Evolutionary conservation across 202 grass and related monocot genomes (phyloP).

Genomic region (Panicum hallii): DNA sequence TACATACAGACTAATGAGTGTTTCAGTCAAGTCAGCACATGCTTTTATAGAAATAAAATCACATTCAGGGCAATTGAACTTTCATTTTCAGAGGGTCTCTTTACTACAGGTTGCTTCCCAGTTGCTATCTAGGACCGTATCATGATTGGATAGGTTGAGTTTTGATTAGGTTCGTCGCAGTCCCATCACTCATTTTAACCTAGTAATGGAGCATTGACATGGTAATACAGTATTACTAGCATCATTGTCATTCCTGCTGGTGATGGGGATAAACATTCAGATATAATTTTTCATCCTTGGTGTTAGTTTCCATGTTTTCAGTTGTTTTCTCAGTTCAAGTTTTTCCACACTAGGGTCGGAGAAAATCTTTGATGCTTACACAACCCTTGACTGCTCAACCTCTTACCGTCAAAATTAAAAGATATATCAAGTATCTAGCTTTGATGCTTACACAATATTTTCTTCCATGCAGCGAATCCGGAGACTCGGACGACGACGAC

Average conservation of each 20-base stretch:
- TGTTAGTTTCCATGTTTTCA: constrained; percentile 13
- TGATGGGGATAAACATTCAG: neutral
- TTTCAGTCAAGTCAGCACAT: neutral
- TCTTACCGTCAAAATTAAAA: constrained; percentile 6
- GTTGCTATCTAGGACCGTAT: constrained; percentile 39
- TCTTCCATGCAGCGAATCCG: constrained; percentile 53
- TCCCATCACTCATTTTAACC: constrained; percentile 25
- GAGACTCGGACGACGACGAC: constrained; percentile 50
- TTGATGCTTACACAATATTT: constrained; percentile 2
- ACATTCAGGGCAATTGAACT: constrained; percentile 8
- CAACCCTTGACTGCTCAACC: constrained; percentile 1
- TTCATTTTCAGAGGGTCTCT: constrained; percentile 39
- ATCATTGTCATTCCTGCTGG: constrained; percentile 8
- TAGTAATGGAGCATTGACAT: constrained; percentile 5
- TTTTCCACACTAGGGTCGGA: neutral
- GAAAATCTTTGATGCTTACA: neutral
- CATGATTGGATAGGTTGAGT: constrained; percentile 31
- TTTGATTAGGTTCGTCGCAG: neutral
- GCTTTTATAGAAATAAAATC: constrained; percentile 14
- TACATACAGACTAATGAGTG: neutral
- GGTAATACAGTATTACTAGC: neutral
- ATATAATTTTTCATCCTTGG: neutral
- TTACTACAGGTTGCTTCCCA: constrained; percentile 42
- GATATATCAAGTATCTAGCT: neutral
- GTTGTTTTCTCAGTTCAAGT: neutral